Evolutionary conservation across 768 basidiomycete species (phyloP).

Genomic region (Collybia nuda): DNA sequence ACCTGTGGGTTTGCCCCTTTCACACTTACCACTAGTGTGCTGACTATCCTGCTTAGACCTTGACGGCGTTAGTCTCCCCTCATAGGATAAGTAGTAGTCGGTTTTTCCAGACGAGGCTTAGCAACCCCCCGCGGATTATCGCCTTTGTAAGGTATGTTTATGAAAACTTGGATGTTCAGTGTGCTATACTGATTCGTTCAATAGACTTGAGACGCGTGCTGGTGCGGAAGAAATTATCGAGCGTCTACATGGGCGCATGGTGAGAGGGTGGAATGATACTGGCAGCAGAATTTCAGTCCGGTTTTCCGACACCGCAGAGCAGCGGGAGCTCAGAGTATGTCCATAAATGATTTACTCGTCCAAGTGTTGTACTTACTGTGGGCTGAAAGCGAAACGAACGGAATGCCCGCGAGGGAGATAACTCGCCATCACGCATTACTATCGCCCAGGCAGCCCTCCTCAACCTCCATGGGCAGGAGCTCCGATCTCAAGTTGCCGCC

Average conservation of each 20-base stretch:
- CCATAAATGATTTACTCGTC: constrained; percentile 1
- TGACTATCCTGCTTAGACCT: constrained; percentile 38
- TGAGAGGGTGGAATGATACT: constrained; percentile 75
- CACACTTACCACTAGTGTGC: neutral
- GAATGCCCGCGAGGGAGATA: constrained; percentile 55
- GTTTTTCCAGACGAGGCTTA: constrained; percentile 78
- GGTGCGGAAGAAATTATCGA: constrained; percentile 81
- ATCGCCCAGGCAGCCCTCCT: constrained; percentile 79
- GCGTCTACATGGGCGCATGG: constrained; percentile 76
- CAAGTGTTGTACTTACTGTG: neutral
- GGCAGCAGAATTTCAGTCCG: constrained; percentile 78
- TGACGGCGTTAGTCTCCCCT: constrained; percentile 66
- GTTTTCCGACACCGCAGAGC: constrained; percentile 78
- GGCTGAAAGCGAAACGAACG: constrained; percentile 60
- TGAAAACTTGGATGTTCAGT: neutral
- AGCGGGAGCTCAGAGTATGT: constrained; percentile 72
- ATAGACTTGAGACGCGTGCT: constrained; percentile 65
- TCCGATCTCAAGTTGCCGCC: neutral
- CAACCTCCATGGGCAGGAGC: constrained; percentile 70
- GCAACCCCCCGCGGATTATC: constrained; percentile 75
- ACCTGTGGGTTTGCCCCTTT: constrained; percentile 35
- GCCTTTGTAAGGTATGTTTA: constrained; percentile 71
- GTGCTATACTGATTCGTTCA: neutral
- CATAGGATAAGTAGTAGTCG: constrained; percentile 73
- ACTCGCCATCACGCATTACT: constrained; percentile 62